Conservation (phyloP, 768 basidiomycete species). For the Suillus plorans region DNA sequence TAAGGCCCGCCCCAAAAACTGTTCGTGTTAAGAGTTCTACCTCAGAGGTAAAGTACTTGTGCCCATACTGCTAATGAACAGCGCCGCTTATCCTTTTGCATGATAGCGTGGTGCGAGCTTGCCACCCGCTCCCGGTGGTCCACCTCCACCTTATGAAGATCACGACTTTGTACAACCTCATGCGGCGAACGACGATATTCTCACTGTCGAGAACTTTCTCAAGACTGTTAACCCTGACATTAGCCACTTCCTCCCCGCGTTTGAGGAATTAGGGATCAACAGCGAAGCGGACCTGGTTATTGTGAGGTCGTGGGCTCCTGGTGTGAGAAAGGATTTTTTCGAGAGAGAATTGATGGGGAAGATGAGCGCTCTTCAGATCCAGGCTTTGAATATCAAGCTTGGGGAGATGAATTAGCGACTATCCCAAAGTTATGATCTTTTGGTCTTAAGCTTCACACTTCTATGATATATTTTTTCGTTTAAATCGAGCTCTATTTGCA, state of each 20-base stretch:
- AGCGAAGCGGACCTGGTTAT: not conserved
- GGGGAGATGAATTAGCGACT: not conserved
- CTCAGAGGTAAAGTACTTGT: not conserved
- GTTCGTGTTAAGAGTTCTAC: not conserved
- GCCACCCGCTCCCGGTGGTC: not conserved
- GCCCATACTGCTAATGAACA: too few relatives aligned
- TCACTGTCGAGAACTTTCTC: not conserved
- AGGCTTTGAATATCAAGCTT: not conserved
- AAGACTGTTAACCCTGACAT: not conserved
- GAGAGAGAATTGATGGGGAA: not conserved
- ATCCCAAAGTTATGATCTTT: not conserved
- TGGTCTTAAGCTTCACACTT: not conserved
- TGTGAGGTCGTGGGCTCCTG: not conserved
- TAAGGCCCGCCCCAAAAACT: not conserved
- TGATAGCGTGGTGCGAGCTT: not conserved
- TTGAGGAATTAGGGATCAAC: not conserved
- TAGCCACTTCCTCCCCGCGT: not conserved
- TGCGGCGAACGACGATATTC: too few relatives aligned
- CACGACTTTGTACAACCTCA: not conserved
- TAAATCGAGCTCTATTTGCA: not conserved
- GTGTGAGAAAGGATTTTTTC: not conserved
- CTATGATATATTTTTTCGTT: not conserved
- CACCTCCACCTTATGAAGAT: not conserved
- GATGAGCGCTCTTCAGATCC: not conserved
- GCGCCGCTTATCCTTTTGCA: not conserved